Conservation (phyloP, 2,329 filamentous ascomycete genomes). For the Calonectria pseudoturangicola region DNA sequence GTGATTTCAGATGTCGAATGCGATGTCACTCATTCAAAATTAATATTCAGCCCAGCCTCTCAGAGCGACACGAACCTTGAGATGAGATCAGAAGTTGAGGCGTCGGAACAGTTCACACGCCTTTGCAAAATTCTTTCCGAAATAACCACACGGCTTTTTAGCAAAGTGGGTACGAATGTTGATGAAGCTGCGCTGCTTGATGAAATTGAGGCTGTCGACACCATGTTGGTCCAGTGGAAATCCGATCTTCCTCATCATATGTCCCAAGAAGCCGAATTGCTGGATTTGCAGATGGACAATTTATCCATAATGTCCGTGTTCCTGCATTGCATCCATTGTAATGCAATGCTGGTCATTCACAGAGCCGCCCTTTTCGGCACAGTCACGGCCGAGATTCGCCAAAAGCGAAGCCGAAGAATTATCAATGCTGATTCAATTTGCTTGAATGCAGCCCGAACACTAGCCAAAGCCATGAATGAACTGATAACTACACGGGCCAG, state of each 20-base stretch:
- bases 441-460: not conserved
- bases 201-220: not conserved
- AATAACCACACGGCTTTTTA: slow-evolving; percentile 1
- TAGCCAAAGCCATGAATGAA: slow-evolving; percentile 10
- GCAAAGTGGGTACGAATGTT: not conserved
- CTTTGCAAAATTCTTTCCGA: slow-evolving; percentile 16
- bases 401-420: not conserved
- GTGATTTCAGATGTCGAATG: not conserved
- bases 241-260: not conserved
- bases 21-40: not conserved
- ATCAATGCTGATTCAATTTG: slow-evolving; percentile 14
- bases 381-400: not conserved
- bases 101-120: slow-evolving; percentile 10
- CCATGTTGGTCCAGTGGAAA: slow-evolving; percentile 1
- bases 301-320: slow-evolving; percentile 12
- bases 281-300: slow-evolving; percentile 8
- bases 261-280: slow-evolving; percentile 2
- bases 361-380: not conserved
- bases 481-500: not conserved
- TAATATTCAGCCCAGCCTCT: not conserved
- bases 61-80: not conserved
- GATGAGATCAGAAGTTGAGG: not conserved
- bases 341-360: slow-evolving; percentile 7
- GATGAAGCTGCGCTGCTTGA: not conserved
- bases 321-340: slow-evolving; percentile 4